phyloP scores from a whole-genome alignment of 371 early-diverging fungal genomes.

The Lichtheimia corymbifera region DNA sequence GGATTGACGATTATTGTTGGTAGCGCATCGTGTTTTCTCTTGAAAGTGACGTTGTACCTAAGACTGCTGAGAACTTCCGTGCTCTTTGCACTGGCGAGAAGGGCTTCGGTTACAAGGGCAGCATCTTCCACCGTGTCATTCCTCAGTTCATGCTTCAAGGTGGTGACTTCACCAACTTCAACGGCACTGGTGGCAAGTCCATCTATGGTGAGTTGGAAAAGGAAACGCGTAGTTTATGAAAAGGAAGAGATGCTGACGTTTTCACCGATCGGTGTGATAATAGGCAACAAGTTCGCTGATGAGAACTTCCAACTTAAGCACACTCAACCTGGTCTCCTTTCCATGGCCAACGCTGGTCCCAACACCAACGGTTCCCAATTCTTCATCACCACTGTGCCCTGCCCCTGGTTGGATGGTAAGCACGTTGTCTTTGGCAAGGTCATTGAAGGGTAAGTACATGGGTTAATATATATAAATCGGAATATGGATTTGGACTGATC shows the following conservation, averaged over 20 bases:
- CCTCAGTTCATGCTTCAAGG: slow-evolving; percentile 99
- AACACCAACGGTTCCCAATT: slow-evolving; percentile 99
- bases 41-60: no score
- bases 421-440: slow-evolving; percentile 99
- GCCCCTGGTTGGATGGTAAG: slow-evolving; percentile 96
- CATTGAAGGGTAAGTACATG: slow-evolving; percentile 60
- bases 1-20: no score
- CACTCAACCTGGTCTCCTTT: slow-evolving; percentile 81
- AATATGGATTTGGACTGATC: no score
- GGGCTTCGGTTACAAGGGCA: slow-evolving; percentile 85
- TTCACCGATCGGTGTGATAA: neutral
- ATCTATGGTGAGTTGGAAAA: slow-evolving; percentile 80
- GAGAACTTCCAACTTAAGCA: slow-evolving; percentile 98
- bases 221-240: no score
- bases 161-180: slow-evolving; percentile 93
- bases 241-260: slow-evolving; percentile 8
- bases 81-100: slow-evolving; percentile 77
- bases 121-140: slow-evolving; percentile 93
- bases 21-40: no score
- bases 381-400: slow-evolving; percentile 90
- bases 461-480: no score
- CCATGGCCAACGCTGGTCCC: slow-evolving; percentile 97
- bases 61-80: slow-evolving; percentile 98
- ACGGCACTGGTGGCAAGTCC: slow-evolving; percentile 98
- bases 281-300: slow-evolving; percentile 82